phyloP scores from a whole-genome alignment of 1,139 yeast genomes.

The Geotrichum europaeum region DNA sequence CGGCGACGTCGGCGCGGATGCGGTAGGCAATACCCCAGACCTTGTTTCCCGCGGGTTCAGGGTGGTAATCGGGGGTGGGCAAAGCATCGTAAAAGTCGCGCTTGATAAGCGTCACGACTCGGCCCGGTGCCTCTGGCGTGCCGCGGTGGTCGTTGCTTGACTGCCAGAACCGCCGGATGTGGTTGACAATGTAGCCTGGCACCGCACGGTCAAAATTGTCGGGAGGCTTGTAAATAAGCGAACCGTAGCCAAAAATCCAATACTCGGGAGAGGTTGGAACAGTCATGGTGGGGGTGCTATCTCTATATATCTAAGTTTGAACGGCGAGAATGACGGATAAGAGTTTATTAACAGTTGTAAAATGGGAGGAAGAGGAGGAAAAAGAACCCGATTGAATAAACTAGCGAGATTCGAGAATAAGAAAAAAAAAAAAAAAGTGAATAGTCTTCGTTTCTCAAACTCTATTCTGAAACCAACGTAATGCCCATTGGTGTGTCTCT shows the following conservation, averaged over 20 bases:
- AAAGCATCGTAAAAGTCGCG: slow-evolving; percentile 45
- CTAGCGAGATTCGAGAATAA: too few species aligned
- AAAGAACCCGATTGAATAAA: not conserved
- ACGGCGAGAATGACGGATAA: not conserved
- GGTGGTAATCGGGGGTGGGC: slow-evolving; percentile 39
- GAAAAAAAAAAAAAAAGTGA: too few species aligned
- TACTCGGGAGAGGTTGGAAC: slow-evolving; percentile 19
- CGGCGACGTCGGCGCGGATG: slow-evolving; percentile 60
- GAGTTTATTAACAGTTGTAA: too few species aligned
- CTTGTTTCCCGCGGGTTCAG: slow-evolving; percentile 40
- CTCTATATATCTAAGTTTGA: not conserved
- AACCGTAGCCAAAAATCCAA: slow-evolving; percentile 92
- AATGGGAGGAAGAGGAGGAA: not conserved
- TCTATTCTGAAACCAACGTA: too few species aligned
- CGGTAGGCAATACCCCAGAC: slow-evolving; percentile 84
- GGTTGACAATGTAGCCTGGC: slow-evolving; percentile 73
- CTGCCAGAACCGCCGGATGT: slow-evolving; percentile 84
- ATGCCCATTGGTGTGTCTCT: too few species aligned
- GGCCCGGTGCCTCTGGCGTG: slow-evolving; percentile 74
- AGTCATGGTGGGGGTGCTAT: not conserved
- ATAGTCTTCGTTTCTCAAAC: too few species aligned
- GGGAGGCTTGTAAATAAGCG: slow-evolving; percentile 87
- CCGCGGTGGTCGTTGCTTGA: slow-evolving; percentile 87
- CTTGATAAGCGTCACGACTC: slow-evolving; percentile 74
- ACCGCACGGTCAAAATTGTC: slow-evolving; percentile 58